Evolutionary conservation across 805 yeast species (phyloP).

Genomic region (Saccharomycopsis amapae): DNA sequence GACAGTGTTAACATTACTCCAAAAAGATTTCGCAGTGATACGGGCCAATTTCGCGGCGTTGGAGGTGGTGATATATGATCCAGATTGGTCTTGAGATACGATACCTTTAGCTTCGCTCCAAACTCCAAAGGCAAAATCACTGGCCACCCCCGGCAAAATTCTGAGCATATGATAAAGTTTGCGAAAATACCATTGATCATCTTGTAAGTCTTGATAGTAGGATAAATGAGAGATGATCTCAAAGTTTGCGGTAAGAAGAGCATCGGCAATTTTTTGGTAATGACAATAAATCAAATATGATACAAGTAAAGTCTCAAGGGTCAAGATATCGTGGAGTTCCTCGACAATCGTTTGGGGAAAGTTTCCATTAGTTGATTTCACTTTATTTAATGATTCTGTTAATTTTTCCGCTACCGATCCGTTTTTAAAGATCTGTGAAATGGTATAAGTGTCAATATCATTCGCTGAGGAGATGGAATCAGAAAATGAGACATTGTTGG

Average conservation of each 20-base stretch:
- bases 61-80: constrained; percentile 11
- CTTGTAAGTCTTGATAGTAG: constrained; percentile 38
- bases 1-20: too few relatives aligned
- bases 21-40: too few relatives aligned
- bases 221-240: constrained; percentile 38
- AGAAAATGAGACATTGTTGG: too few relatives aligned
- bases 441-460: not conserved
- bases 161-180: constrained; percentile 30
- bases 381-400: not conserved
- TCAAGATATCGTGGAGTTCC: constrained; percentile 17
- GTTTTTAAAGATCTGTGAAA: constrained; percentile 6
- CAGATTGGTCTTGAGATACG: constrained; percentile 2
- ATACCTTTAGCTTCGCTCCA: constrained; percentile 4
- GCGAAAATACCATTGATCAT: constrained; percentile 14
- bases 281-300: constrained; percentile 30
- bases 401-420: constrained; percentile 12
- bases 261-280: constrained; percentile 31
- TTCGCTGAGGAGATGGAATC: too few relatives aligned
- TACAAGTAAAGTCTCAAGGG: constrained; percentile 27
- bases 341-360: not conserved
- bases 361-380: not conserved
- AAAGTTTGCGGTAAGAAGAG: constrained; percentile 35
- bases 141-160: constrained; percentile 27
- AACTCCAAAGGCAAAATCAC: constrained; percentile 4
- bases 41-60: constrained; percentile 5